Conservation (phyloP, 2,329 filamentous ascomycete species). For the Colletotrichum limetticola region DNA sequence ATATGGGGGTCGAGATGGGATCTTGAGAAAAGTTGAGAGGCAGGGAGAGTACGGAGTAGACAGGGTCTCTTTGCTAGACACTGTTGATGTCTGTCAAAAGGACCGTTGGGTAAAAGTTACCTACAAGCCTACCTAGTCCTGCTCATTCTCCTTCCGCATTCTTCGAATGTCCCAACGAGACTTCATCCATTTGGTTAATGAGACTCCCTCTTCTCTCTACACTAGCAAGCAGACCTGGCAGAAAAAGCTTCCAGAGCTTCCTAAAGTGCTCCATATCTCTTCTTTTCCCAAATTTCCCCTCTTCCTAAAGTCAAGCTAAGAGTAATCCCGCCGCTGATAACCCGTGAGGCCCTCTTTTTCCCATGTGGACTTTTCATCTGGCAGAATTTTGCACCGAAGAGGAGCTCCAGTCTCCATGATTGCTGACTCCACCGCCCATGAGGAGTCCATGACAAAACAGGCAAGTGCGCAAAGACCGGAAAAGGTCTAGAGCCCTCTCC, state of each 20-base stretch:
- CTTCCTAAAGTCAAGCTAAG: no score
- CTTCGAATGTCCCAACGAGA: neutral
- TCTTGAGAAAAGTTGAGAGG: neutral
- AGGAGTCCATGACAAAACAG: neutral
- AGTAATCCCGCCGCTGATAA: neutral
- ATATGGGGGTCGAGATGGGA: neutral
- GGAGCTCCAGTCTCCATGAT: constrained; percentile 2
- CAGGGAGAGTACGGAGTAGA: neutral
- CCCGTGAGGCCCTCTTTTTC: neutral
- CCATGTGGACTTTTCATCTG: neutral
- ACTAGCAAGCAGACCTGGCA: neutral
- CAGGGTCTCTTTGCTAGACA: constrained; percentile 6
- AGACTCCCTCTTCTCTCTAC: neutral
- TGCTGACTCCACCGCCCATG: constrained; percentile 1
- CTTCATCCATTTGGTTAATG: neutral
- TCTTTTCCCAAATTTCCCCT: neutral
- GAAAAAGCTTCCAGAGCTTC: no score
- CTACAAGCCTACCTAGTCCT: neutral
- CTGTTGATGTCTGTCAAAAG: neutral
- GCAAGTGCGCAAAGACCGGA: neutral
- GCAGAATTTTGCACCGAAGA: constrained; percentile 2
- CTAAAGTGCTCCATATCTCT: neutral
- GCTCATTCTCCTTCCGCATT: neutral
- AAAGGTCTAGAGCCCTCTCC: constrained; percentile 13
- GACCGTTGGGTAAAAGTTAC: neutral